A percentile compares a stretch with the other conserved stretches of the same genome.
Evolutionary conservation across 768 basidiomycete genomes (phyloP).

Genomic region (Rubroboletus satanas): DNA sequence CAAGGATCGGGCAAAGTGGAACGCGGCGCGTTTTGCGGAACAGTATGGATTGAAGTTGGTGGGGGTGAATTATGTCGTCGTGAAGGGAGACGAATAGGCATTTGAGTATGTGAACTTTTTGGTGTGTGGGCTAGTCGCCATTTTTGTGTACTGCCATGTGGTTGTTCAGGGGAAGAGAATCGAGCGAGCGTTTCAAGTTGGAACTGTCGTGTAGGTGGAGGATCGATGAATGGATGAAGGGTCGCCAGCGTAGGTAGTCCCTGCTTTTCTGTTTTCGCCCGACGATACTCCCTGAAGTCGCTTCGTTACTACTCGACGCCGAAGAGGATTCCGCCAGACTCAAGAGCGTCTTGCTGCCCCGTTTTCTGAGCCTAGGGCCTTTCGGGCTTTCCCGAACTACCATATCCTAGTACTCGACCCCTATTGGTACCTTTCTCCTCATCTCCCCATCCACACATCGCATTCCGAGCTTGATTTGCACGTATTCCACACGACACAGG

Average conservation of each 20-base stretch:
- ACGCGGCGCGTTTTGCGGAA: constrained; percentile 50
- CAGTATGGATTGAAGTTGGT: constrained; percentile 51
- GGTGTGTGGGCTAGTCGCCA: background rate
- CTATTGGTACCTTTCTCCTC: too few relatives aligned
- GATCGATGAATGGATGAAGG: background rate
- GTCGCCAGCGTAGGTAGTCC: background rate
- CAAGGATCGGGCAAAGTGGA: constrained; percentile 51
- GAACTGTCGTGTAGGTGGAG: background rate
- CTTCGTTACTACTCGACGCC: too few relatives aligned
- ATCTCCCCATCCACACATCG: too few relatives aligned
- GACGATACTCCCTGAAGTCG: too few relatives aligned
- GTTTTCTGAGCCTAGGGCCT: too few relatives aligned
- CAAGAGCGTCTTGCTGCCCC: too few relatives aligned
- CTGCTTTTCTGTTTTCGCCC: too few relatives aligned
- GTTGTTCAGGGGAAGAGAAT: too few relatives aligned
- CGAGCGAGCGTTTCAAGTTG: background rate
- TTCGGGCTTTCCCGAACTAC: too few relatives aligned
- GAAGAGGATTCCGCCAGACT: too few relatives aligned
- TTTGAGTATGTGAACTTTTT: background rate
- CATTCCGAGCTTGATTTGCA: background rate
- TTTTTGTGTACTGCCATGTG: background rate
- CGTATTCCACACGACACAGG: too few relatives aligned
- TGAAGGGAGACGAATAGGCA: constrained; percentile 25
- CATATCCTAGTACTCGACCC: too few relatives aligned
- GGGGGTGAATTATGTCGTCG: constrained; percentile 55